Conservation (phyloP, 2,329 filamentous ascomycete species). For the Calycina herbarum region DNA sequence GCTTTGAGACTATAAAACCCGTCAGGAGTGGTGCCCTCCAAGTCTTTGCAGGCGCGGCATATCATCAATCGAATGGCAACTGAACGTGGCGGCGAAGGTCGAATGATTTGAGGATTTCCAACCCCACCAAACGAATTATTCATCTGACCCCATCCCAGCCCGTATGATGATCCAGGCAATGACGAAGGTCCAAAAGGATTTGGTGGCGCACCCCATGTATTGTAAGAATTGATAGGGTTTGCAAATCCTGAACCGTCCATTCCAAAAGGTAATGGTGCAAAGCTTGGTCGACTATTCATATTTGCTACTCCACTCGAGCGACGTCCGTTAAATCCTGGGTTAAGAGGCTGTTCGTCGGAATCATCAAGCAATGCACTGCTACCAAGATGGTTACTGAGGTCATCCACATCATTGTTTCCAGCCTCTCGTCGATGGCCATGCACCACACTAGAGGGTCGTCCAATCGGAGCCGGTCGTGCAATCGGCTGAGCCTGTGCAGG, state of each 20-base stretch:
- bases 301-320: constrained; percentile 36
- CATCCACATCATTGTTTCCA: constrained; percentile 62
- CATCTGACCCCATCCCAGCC: constrained; percentile 33
- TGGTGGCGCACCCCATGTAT: constrained; percentile 38
- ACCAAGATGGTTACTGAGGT: constrained; percentile 76
- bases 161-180: constrained; percentile 35
- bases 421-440: constrained; percentile 48
- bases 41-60: constrained; percentile 73
- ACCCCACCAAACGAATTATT: constrained; percentile 51
- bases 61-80: constrained; percentile 72
- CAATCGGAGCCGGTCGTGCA: constrained; percentile 81
- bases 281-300: constrained; percentile 30
- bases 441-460: constrained; percentile 74
- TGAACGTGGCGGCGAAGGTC: constrained; percentile 61
- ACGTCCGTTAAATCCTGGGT: constrained; percentile 38
- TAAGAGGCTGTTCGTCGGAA: constrained; percentile 54
- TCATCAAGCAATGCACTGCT: constrained; percentile 87
- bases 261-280: constrained; percentile 34
- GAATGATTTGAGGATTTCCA: constrained; percentile 40
- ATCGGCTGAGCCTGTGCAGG: constrained; percentile 68
- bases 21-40: constrained; percentile 50
- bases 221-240: constrained; percentile 33
- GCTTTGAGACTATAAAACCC: constrained; percentile 70
- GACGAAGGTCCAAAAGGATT: constrained; percentile 38
- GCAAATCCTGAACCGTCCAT: constrained; percentile 35